phyloP scores from a whole-genome alignment of 2,329 filamentous ascomycete species.

The Endoconidiophora polonica region DNA sequence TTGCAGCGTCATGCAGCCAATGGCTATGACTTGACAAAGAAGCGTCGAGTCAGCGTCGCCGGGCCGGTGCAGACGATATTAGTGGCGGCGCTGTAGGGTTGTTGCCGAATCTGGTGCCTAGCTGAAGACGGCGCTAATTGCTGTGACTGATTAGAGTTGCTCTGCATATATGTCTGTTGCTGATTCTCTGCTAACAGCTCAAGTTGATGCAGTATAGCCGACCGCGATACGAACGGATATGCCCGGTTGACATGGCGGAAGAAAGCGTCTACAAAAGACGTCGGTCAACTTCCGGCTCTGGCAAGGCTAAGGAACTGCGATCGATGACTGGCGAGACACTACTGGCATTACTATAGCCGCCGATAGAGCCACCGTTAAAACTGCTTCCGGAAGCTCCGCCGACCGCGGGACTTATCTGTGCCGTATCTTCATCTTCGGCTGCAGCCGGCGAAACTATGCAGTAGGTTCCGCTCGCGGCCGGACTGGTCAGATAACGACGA shows the following conservation, averaged over 20 bases:
- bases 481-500: background rate
- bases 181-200: slow-evolving; percentile 16
- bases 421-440: background rate
- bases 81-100: background rate
- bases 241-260: slow-evolving; percentile 29
- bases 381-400: too few relatives aligned
- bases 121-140: too few relatives aligned
- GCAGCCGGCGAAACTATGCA: background rate
- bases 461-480: background rate
- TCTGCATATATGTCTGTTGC: slow-evolving; percentile 7
- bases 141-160: too few relatives aligned
- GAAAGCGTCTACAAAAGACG: slow-evolving; percentile 25
- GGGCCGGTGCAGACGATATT: background rate
- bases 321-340: too few relatives aligned
- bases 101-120: too few relatives aligned
- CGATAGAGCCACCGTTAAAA: too few relatives aligned
- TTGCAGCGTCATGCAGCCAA: slow-evolving; percentile 29
- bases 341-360: too few relatives aligned
- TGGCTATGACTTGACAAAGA: slow-evolving; percentile 27
- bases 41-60: slow-evolving; percentile 15
- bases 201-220: slow-evolving; percentile 21
- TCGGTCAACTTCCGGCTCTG: background rate
- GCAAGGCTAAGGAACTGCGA: background rate
- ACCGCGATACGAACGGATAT: slow-evolving; percentile 28
- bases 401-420: too few relatives aligned